These are phyloP conservation scores for Eremothecium coryli DNA, from an alignment of 1,139 yeast species.

Conservation along the genomic window DNA sequence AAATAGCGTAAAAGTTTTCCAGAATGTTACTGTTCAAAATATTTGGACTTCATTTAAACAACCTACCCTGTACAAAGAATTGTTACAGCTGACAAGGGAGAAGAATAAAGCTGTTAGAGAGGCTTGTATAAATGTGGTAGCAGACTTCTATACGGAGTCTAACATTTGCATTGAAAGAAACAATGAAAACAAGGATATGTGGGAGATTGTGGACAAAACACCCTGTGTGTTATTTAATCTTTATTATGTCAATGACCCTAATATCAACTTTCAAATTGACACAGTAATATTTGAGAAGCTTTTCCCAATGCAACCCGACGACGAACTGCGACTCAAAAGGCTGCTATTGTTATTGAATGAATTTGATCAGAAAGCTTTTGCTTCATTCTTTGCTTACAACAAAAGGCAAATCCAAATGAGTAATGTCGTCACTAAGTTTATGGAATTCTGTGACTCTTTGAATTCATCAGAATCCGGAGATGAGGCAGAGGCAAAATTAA, in stretches of 20 bases:
- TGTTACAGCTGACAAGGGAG: slow-evolving; percentile 62
- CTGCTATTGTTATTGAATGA: slow-evolving; percentile 40
- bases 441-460: slow-evolving; percentile 31
- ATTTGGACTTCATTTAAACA: slow-evolving; percentile 40
- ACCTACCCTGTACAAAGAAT: slow-evolving; percentile 41
- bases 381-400: slow-evolving; percentile 60
- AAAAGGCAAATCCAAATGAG: slow-evolving; percentile 58
- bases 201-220: slow-evolving; percentile 42
- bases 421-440: slow-evolving; percentile 29
- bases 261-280: slow-evolving; percentile 65
- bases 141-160: slow-evolving; percentile 40
- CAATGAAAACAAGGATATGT: slow-evolving; percentile 28
- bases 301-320: slow-evolving; percentile 44
- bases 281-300: slow-evolving; percentile 48
- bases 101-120: slow-evolving; percentile 58
- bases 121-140: slow-evolving; percentile 47
- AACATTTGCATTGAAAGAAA: slow-evolving; percentile 16
- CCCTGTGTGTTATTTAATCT: slow-evolving; percentile 62
- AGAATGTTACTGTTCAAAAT: slow-evolving; percentile 34
- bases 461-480: slow-evolving; percentile 27
- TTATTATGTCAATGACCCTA: slow-evolving; percentile 64
- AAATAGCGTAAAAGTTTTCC: slow-evolving; percentile 45
- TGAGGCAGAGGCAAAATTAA: slow-evolving; percentile 34
- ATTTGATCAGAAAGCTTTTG: slow-evolving; percentile 50
- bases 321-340: slow-evolving; percentile 43